These are phyloP conservation scores for Diaporthe aspalathi DNA, from an alignment of 2,329 filamentous ascomycete species.

Conservation along the genomic window DNA sequence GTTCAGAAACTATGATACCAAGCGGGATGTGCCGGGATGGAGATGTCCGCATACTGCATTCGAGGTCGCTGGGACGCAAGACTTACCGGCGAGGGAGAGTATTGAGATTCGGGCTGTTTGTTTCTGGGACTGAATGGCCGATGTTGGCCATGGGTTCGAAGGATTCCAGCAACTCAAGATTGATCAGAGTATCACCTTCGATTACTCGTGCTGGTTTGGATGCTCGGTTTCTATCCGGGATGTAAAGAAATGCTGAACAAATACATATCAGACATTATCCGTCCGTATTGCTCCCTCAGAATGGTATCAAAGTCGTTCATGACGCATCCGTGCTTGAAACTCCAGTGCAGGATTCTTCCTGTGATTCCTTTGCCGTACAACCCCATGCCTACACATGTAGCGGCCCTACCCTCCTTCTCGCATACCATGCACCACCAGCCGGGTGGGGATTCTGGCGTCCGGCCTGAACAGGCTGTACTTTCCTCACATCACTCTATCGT, in stretches of 20 bases:
- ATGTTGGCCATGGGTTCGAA: too few relatives aligned
- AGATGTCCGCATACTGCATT: slow-evolving; percentile 45
- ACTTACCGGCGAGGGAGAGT: slow-evolving; percentile 23
- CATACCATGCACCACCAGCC: not conserved
- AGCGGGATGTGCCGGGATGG: slow-evolving; percentile 44
- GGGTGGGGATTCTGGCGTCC: not conserved
- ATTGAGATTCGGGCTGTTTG: slow-evolving; percentile 11
- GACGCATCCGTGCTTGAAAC: too few relatives aligned
- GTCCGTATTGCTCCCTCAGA: not conserved
- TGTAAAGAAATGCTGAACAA: not conserved
- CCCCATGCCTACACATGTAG: too few relatives aligned
- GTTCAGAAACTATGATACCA: slow-evolving; percentile 71
- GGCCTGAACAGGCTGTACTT: not conserved
- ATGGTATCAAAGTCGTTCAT: slow-evolving; percentile 1
- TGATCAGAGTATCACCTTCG: not conserved
- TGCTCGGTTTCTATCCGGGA: not conserved
- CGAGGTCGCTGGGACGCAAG: slow-evolving; percentile 4
- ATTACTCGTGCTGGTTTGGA: not conserved
- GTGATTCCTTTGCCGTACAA: too few relatives aligned
- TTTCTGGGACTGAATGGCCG: not conserved
- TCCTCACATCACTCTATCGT: not conserved
- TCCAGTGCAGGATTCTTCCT: not conserved
- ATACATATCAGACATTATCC: not conserved
- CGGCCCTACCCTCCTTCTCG: not conserved
- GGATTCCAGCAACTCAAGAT: not conserved